Base-by-base conservation (phyloP, 306 rosid genomes). In the Citrullus amarus region DNA sequence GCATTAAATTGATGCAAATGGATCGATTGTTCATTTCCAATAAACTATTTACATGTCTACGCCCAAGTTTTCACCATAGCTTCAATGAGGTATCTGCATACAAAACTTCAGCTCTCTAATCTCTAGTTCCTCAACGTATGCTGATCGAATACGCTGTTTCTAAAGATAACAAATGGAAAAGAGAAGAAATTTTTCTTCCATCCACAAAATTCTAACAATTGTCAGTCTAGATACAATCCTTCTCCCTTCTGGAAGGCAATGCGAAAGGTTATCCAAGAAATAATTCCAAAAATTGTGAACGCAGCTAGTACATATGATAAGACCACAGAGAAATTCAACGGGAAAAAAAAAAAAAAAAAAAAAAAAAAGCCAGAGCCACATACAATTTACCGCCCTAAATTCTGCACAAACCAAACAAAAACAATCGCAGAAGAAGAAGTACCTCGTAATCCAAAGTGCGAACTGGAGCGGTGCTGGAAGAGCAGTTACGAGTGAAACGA, bases 381-480 rank as follows among this genome's bases (percentile, higher is more conserved):
- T 15, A n/a, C 38, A 43, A 11, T 48, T 46, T 4, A 43, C 25
- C 30, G 4, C 68, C 17, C 55, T 20, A 5, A 15, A 0, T 70
- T 77, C 30, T 70, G 46, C 38, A 22, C 66, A 56, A 61, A 30
- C 58, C 38, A 36, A 76, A 72, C 55, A 88, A 63, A 30, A 43
- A 43, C 30, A 30, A 55, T 69, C 14, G 78, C 25, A 4, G 10
- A 25, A 48, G 56, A 15, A 59, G 13, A n/a, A n/a, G 79, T 80
- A 95, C 98, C 97, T 92, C 89, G 80, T 92, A 92, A 72, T 90
- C 79, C 48, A 80, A 61, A 66, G 90, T 80, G 86, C 86, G 58
- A 36, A 85, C 60, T 3, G 96, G 92, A 80, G 78, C 25, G 13
- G 94, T 56, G 18, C 75, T 50, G 86, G 89, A 89, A 85, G 85